Conservation (phyloP, 495 filamentous ascomycete species). For the Penicillium macrosclerotiorum region DNA sequence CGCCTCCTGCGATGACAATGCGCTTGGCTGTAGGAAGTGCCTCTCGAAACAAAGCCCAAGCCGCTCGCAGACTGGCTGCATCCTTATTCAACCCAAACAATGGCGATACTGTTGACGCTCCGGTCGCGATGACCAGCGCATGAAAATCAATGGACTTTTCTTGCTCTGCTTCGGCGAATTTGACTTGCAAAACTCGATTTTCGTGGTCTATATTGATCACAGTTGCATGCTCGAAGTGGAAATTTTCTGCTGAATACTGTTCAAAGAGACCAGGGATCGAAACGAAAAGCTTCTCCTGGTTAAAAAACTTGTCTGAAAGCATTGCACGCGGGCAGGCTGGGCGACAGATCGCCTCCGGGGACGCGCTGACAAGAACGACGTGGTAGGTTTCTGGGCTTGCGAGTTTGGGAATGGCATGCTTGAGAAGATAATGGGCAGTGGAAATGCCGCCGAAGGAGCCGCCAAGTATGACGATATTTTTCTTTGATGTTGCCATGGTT, state of each 20-base stretch:
- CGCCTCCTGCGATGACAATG: constrained; percentile 46
- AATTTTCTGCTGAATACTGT: constrained; percentile 34
- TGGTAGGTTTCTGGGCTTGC: constrained; percentile 24
- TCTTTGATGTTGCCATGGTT: too few species aligned
- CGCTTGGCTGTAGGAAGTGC: constrained; percentile 36
- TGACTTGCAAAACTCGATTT: constrained; percentile 20
- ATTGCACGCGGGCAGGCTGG: constrained; percentile 46
- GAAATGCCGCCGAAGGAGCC: constrained; percentile 52
- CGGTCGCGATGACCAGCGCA: constrained; percentile 43
- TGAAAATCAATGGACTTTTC: constrained; percentile 33
- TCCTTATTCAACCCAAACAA: constrained; percentile 25
- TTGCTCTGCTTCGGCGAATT: background rate
- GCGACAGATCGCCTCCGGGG: constrained; percentile 42
- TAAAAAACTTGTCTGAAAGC: constrained; percentile 42
- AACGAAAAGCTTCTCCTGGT: constrained; percentile 49
- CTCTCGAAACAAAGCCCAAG: constrained; percentile 36
- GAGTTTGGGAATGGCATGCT: constrained; percentile 45
- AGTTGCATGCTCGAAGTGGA: constrained; percentile 38
- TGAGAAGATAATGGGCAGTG: constrained; percentile 52
- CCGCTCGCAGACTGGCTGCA: constrained; percentile 8
- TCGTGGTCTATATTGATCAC: constrained; percentile 31
- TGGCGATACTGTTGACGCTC: constrained; percentile 33
- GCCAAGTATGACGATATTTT: constrained; percentile 53
- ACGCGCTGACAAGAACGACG: constrained; percentile 44
- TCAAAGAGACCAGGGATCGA: constrained; percentile 35